Evolutionary conservation across 495 filamentous ascomycete genomes (phyloP), one percentile per base, ranked within the genome.

Genomic region (Lentithecium fluviatile): DNA sequence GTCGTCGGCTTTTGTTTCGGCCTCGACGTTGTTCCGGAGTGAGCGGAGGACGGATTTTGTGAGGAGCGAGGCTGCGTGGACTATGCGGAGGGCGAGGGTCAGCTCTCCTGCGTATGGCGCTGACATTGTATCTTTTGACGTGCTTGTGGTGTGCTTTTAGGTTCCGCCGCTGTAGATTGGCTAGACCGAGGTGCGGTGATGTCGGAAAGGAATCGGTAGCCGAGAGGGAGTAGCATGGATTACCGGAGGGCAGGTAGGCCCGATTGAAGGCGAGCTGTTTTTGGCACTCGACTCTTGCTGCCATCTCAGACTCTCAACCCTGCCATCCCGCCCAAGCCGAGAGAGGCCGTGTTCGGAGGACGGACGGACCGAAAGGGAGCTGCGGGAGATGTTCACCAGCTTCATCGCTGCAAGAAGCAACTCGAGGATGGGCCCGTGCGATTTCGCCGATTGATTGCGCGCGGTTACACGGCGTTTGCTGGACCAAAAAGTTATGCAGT

Each of bases 11-110:
- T 71, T 69, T 26, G 58, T 47, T 43, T 67, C 48, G 23, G 56
- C 49, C 45, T 17, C 17, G 48, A 58, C 45, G 43, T 26, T 42
- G 47, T 66, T 60, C 20, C 48, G 26, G 19, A 64, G 52, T 6
- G 58, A 59, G 45, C 52, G 59, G 47, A 66, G 62, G 21, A 69
- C 54, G 13, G 20, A n/a, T 52, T 64, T 67, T 36, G 67, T 70
- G 34, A 62, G 51, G 5, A 64, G 46, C 12, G 60, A 60, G 12
- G 67, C 67, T 12, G 38, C 23, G 38, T 70, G 64, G 38, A 70
- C 56, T 55, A 60, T 43, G 43, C 36, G 60, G 23, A 61, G 45
- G 40, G 67, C 67, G 49, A 65, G 53, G 24, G 38, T 1, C 10
- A 69, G 62, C 38, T 69, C 66, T 17, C 29, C 43, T 17, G 52